phyloP scores from a whole-genome alignment of 192 early-diverging fungal species.

The Gryganskiella cystojenkinii region DNA sequence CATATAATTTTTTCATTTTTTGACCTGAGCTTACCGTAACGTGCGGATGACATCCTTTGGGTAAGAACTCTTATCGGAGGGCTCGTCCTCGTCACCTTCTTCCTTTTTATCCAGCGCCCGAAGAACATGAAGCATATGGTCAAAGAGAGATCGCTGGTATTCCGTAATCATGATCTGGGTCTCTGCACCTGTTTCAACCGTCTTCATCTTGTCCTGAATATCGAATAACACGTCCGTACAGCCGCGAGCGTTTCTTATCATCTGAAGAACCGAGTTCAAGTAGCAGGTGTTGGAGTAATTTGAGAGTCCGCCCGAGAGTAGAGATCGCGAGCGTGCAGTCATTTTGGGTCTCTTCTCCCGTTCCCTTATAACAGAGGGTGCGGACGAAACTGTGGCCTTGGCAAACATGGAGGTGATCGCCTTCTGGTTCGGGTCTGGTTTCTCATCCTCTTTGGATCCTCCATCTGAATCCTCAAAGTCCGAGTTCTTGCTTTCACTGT shows the following conservation, averaged over 20 bases:
- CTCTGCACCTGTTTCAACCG: not conserved
- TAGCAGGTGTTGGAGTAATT: constrained; percentile 46
- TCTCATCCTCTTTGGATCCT: constrained; percentile 6
- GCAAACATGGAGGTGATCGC: constrained; percentile 41
- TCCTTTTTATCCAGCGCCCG: constrained; percentile 8
- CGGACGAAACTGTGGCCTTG: not conserved
- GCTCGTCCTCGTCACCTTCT: not conserved
- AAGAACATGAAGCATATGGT: constrained; percentile 1
- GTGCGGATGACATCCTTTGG: constrained; percentile 31
- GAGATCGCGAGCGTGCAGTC: not conserved
- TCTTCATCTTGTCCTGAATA: constrained; percentile 18
- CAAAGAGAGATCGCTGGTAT: constrained; percentile 30
- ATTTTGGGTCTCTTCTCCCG: constrained; percentile 5
- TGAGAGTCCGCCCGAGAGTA: constrained; percentile 41
- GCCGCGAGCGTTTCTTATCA: constrained; percentile 19
- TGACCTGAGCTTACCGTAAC: constrained; percentile 23
- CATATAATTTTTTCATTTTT: no score
- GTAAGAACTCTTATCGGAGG: constrained; percentile 1
- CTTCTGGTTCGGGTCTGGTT: constrained; percentile 42
- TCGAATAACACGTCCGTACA: constrained; percentile 13
- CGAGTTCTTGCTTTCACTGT: constrained; percentile 4
- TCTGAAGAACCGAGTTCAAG: constrained; percentile 41
- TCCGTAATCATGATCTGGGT: not conserved
- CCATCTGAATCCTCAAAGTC: constrained; percentile 25
- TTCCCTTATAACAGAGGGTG: not conserved